Evolutionary conservation across 2,329 filamentous ascomycete species (phyloP).

Genomic region (Monosporascus cannonballus): DNA sequence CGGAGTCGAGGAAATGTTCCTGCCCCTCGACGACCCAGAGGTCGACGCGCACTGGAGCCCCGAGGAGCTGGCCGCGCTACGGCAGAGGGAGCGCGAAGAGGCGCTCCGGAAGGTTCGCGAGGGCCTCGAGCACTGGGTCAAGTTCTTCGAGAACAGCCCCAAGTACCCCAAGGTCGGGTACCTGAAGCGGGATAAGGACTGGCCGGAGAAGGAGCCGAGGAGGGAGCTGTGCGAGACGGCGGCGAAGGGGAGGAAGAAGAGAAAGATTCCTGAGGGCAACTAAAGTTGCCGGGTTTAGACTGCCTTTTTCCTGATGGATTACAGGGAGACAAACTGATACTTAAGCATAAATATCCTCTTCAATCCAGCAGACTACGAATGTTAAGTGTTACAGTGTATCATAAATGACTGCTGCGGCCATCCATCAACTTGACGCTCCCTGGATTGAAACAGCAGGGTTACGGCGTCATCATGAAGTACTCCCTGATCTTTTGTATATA

Average conservation of each 20-base stretch:
- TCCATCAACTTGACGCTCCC: no score
- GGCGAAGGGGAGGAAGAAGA: constrained; percentile 47
- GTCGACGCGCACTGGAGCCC: constrained; percentile 55
- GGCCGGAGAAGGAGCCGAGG: constrained; percentile 55
- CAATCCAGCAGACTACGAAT: no score
- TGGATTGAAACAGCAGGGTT: no score
- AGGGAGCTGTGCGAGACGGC: constrained; percentile 67
- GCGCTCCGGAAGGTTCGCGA: constrained; percentile 61
- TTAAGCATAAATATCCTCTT: no score
- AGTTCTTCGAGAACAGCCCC: constrained; percentile 72
- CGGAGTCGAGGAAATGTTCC: constrained; percentile 81
- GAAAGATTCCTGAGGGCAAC: constrained; percentile 50
- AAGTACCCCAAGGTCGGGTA: constrained; percentile 79
- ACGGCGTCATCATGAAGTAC: no score
- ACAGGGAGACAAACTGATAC: no score
- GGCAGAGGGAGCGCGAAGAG: constrained; percentile 56
- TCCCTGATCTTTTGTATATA: constrained; percentile 2
- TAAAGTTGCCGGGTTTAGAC: not conserved
- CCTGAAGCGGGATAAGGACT: constrained; percentile 56
- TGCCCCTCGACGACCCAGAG: constrained; percentile 56
- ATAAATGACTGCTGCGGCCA: no score
- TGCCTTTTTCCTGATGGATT: no score
- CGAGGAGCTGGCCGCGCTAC: constrained; percentile 45
- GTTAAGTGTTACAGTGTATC: no score
- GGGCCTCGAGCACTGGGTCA: constrained; percentile 72